Base-by-base conservation (phyloP, 108 stramenopile genomes). In the Discostella pseudostelligera region DNA sequence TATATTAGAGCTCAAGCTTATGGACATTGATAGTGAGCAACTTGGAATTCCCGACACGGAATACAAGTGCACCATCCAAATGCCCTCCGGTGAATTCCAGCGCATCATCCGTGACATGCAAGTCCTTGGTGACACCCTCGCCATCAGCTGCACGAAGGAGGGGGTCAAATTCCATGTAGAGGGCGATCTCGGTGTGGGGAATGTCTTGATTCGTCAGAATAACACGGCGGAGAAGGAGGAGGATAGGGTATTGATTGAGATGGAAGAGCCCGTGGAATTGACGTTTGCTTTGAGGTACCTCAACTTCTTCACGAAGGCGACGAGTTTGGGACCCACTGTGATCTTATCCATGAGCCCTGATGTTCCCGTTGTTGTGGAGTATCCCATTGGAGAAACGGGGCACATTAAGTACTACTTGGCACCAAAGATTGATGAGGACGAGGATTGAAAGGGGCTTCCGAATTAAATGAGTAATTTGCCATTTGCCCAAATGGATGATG, bases 341-440 rank as follows among this genome's bases (percentile, higher is more conserved):
- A 83, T 92, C 58, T 80, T 99, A 54, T 84, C 80, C 49, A 97
- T 99, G 96, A 90, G 87, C 57, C 95, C 96, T 13, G 97, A 97
- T 25, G 91, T 99, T 28, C 99, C 99, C 4, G 80, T 99, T 25
- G 94, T 99, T 13, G 87, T 99, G 10, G 99, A 98, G 80, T 99
- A 99, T 81, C 96, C 95, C 51, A 95, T 98, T 79, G 84, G 84
- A 24, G 90, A 93, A 49, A 81, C 76, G 35, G 96, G 96, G 24
- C 79, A 89, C 69, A 85, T 98, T 48, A 94, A 94, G 67, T 99
- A 96, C 83, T 99, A 95, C 84, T 83, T 99, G 75, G 99, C 99
- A 21, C 99, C 99, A 39, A 99, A 99, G 94, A 98, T 99, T 70
- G 99, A 99, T 64, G 99, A 99, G 68, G 94, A 92, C 25, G 79